Conservation (phyloP, 2,329 filamentous ascomycete species). For the Neopestalotiopsis clavispora region DNA sequence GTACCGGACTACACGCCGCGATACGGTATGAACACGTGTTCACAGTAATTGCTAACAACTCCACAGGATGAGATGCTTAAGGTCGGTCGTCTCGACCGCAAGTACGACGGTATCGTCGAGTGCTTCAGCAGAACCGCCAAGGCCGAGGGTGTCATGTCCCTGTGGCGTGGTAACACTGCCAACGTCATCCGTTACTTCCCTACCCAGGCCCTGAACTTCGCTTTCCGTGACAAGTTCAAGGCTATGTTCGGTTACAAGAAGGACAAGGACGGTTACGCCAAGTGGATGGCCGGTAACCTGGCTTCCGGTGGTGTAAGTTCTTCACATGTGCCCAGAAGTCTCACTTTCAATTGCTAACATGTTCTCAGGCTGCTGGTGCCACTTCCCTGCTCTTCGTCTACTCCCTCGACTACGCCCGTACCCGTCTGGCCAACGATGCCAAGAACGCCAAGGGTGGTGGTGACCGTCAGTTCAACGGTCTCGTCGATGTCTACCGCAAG, state of each 20-base stretch:
- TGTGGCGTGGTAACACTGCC: slow-evolving; percentile 99
- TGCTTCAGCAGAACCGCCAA: slow-evolving; percentile 93
- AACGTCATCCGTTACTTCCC: slow-evolving; percentile 99
- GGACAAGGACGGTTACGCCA: slow-evolving; percentile 95
- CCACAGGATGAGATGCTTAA: slow-evolving; percentile 99
- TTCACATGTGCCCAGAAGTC: background rate
- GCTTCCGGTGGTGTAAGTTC: slow-evolving; percentile 96
- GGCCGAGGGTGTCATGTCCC: slow-evolving; percentile 90
- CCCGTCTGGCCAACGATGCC: slow-evolving; percentile 99
- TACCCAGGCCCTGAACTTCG: slow-evolving; percentile 99
- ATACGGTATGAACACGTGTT: background rate
- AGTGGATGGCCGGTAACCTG: slow-evolving; percentile 99
- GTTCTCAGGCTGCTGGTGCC: slow-evolving; percentile 84
- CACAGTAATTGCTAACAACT: slow-evolving; percentile 34
- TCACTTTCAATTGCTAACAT: background rate
- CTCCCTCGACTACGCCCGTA: slow-evolving; percentile 99
- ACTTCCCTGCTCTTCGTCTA: slow-evolving; percentile 99
- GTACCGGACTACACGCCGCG: background rate
- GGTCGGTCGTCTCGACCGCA: slow-evolving; percentile 95
- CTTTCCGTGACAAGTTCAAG: slow-evolving; percentile 99
- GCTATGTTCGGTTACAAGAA: slow-evolving; percentile 99
- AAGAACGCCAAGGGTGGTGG: slow-evolving; percentile 97
- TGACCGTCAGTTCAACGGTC: slow-evolving; percentile 99
- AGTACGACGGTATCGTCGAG: slow-evolving; percentile 91
- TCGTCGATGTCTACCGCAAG: slow-evolving; percentile 99